Evolutionary conservation across 306 rosid genomes (phyloP).

Genomic region (Medicago truncatula): MtrunA17r5.0-ANR NC_053044.1:51347001-51347500

Average conservation of each 20-base stretch:
- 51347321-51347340: neutral
- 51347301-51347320: neutral
- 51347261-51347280: conserved; percentile 4
- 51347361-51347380: conserved; percentile 4
- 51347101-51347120: conserved; percentile 85
- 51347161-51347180: conserved; percentile 72
- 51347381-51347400: conserved; percentile 1
- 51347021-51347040: conserved; percentile 36
- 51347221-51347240: conserved; percentile 73
- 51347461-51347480: too few relatives aligned
- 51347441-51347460: too few relatives aligned
- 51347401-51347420: too few relatives aligned
- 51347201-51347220: conserved; percentile 61
- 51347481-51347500: too few relatives aligned
- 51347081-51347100: conserved; percentile 41
- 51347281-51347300: conserved; percentile 6
- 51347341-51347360: neutral
- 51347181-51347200: conserved; percentile 21
- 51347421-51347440: too few relatives aligned
- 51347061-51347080: conserved; percentile 45
- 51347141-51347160: conserved; percentile 72
- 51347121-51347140: conserved; percentile 78
- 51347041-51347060: conserved; percentile 46
- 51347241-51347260: conserved; percentile 28
- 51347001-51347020: conserved; percentile 44